Base-by-base conservation (phyloP, 495 filamentous ascomycete species). In the Hypoxylon cercidicola region DNA sequence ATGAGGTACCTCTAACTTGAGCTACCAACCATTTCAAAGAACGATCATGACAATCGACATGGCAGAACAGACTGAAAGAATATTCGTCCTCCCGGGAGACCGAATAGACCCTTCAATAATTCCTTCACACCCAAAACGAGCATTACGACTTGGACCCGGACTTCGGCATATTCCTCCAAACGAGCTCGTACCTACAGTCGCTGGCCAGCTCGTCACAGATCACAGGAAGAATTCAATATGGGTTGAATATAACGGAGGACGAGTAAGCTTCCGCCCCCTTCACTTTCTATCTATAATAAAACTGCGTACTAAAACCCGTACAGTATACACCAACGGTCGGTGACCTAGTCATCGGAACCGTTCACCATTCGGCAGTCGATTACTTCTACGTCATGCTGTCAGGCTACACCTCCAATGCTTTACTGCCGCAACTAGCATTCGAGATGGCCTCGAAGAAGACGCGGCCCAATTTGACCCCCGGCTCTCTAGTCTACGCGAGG, bases 371-470 rank as follows among this genome's bases (percentile, higher is more conserved):
- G 23, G 84, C 87, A 43, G 69, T 78, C 20, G 95, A 99, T 66
- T 83, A 82, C 65, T 97, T 90, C 81, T 89, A 89, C 58, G 80
- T 81, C 60, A 78, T 72, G 62, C 70, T 82, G 39, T 76, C 82
- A n/a, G 79, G 81, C 18, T 87, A 96, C 72, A 89, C 89, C 0
- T 74, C 92, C 8, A 83, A 87, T 64, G 93, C 91, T 2, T 78
- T 89, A 8, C 85, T 99, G 1, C 91, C 92, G 0, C 90, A 96
- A 68, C 84, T 99, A 7, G 85, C 93, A 19, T 99, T 99, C 73
- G 93, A 97, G 75, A 86, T 87, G 58, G 95, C 92, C 20, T 93
- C 88, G 34, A 96, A 92, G 74, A 99, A 98, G 74, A 96, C 92
- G 3, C 86, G 93, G 8, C 95, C 95, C 3, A 82, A 89, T 56